Percentiles rank a stretch among this genome's conserved stretches.
These are phyloP conservation scores for Leishmania amazonensis DNA, from an alignment of 208 protist genomes.

Conservation along the genomic window DNA sequence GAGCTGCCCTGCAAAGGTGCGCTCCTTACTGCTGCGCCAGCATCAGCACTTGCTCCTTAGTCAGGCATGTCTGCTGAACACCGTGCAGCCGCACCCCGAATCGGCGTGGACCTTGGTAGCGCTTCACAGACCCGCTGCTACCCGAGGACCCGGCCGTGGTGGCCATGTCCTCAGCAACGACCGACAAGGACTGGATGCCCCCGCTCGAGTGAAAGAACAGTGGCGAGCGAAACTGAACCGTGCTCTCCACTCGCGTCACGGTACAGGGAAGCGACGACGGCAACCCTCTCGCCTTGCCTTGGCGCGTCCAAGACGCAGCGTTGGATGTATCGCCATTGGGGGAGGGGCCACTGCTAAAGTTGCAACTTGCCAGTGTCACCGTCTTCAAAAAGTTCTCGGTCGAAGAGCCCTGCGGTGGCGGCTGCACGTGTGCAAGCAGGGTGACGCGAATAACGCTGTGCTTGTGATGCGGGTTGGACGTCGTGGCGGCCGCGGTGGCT, in stretches of 20 bases:
- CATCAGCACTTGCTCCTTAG: slow-evolving; percentile 53
- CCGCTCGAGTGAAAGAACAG: slow-evolving; percentile 37
- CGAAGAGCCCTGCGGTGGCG: background rate
- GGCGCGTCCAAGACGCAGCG: background rate
- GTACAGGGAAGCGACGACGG: background rate
- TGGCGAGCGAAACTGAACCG: slow-evolving; percentile 25
- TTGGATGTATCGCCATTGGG: slow-evolving; percentile 1
- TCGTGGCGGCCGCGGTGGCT: slow-evolving; percentile 7
- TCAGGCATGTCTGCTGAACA: slow-evolving; percentile 56
- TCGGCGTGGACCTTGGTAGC: slow-evolving; percentile 31
- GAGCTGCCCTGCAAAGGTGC: background rate
- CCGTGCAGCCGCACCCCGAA: slow-evolving; percentile 55
- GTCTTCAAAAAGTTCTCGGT: slow-evolving; percentile 6
- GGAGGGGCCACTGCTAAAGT: slow-evolving; percentile 18
- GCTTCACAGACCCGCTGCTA: slow-evolving; percentile 36
- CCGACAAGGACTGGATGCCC: slow-evolving; percentile 30
- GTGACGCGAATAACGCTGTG: slow-evolving; percentile 39
- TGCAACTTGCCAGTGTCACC: slow-evolving; percentile 45
- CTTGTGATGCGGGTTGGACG: slow-evolving; percentile 6
- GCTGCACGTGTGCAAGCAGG: slow-evolving; percentile 29
- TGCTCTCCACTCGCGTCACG: slow-evolving; percentile 8
- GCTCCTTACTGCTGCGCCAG: slow-evolving; percentile 20
- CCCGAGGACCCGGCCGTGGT: slow-evolving; percentile 25
- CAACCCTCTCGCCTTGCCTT: background rate
- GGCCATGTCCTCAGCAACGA: slow-evolving; percentile 38